A percentile compares a stretch with the other conserved stretches of the same genome.
Conservation (phyloP, 1,284 basidiomycete species). For the Fomitopsis schrenkii region DNA sequence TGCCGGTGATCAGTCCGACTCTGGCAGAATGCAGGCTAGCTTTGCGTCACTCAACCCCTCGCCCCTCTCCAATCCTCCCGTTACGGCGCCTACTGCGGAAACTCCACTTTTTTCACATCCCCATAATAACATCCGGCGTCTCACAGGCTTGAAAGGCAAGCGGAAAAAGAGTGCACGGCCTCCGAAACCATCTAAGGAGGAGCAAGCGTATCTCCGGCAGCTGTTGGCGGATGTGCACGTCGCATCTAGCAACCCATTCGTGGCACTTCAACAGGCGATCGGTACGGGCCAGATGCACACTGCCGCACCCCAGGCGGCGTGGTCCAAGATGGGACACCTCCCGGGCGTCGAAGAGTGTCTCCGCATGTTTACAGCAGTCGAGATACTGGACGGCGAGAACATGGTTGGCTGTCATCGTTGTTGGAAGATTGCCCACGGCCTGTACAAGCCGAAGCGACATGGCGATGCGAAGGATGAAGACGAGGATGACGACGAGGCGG, state of each 20-base stretch:
- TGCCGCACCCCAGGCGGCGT: constrained; percentile 32
- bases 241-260: constrained; percentile 35
- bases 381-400: constrained; percentile 90
- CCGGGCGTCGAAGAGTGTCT: constrained; percentile 72
- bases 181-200: constrained; percentile 49
- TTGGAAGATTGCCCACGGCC: constrained; percentile 82
- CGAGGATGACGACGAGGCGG: constrained; percentile 33
- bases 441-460: constrained; percentile 35
- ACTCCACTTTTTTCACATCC: neutral
- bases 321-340: constrained; percentile 48
- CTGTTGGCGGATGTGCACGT: constrained; percentile 59
- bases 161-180: constrained; percentile 34
- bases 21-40: neutral
- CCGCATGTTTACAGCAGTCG: constrained; percentile 84
- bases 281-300: constrained; percentile 14
- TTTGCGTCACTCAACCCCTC: constrained; percentile 8
- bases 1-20: constrained; percentile 10
- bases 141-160: constrained; percentile 6
- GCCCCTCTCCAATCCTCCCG: constrained; percentile 12
- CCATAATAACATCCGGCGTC: constrained; percentile 2
- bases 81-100: neutral
- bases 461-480: constrained; percentile 27
- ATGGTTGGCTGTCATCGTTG: constrained; percentile 90
- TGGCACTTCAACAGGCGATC: constrained; percentile 36
- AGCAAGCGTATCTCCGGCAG: constrained; percentile 58